A percentile compares a stretch with the other conserved stretches of the same genome.
Conservation (phyloP, 2,329 filamentous ascomycete species). For the Fusarium sp. region DNA sequence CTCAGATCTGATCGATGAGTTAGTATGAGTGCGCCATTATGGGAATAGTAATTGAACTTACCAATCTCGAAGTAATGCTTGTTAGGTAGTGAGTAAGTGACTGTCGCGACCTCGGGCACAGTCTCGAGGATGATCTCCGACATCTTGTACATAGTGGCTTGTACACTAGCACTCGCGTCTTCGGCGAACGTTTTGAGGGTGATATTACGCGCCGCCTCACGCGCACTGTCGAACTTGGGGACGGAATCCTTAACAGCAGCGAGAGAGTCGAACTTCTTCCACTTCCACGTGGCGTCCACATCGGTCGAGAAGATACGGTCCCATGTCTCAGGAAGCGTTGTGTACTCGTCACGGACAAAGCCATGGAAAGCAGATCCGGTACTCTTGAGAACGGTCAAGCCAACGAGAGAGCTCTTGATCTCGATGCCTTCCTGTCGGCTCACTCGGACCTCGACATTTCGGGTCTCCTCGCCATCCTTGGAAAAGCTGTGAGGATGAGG, state of each 20-base stretch:
- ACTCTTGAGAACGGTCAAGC: slow-evolving; percentile 91
- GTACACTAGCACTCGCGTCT: slow-evolving; percentile 92
- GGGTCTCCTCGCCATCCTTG: slow-evolving; percentile 88
- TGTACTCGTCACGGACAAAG: slow-evolving; percentile 93
- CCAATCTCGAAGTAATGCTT: slow-evolving; percentile 99
- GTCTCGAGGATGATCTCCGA: slow-evolving; percentile 83
- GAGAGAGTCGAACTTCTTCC: slow-evolving; percentile 76
- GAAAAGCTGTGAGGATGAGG: slow-evolving; percentile 96
- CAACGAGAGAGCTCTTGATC: slow-evolving; percentile 81
- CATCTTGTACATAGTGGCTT: slow-evolving; percentile 99
- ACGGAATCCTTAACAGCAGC: slow-evolving; percentile 73
- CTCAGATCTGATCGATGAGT: slow-evolving; percentile 74
- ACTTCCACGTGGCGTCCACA: slow-evolving; percentile 87
- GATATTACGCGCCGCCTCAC: slow-evolving; percentile 80
- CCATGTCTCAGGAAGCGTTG: slow-evolving; percentile 89
- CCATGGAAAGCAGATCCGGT: slow-evolving; percentile 96
- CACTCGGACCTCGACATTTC: slow-evolving; percentile 80
- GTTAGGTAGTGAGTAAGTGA: slow-evolving; percentile 90
- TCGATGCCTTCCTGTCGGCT: slow-evolving; percentile 76
- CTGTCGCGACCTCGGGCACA: slow-evolving; percentile 76
- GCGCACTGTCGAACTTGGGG: slow-evolving; percentile 81
- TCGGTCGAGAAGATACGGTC: slow-evolving; percentile 96
- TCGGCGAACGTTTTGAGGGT: slow-evolving; percentile 93
- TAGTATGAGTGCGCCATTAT: slow-evolving; percentile 27
- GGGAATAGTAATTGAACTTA: slow-evolving; percentile 58